Conservation (phyloP, 2,329 filamentous ascomycete species). For the Hortaea werneckii region DNA sequence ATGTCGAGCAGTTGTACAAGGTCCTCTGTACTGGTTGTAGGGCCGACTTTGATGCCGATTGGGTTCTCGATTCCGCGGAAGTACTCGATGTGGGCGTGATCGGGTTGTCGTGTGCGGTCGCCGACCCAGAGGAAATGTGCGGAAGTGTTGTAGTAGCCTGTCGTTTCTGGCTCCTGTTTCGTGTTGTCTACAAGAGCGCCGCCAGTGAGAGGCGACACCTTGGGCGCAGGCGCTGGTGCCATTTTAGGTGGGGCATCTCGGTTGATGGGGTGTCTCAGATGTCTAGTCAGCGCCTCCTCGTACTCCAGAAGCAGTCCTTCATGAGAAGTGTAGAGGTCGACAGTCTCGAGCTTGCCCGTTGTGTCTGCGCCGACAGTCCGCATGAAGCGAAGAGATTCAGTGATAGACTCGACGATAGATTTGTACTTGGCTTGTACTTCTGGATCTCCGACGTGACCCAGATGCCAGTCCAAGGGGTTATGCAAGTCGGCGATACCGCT, state of each 20-base stretch:
- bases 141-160: conserved; percentile 84
- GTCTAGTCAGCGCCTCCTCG: conserved; percentile 75
- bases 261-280: conserved; percentile 54
- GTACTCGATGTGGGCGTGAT: conserved; percentile 92
- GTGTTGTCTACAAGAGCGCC: conserved; percentile 10
- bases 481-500: conserved; percentile 91
- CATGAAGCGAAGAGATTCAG: conserved; percentile 89
- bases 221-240: conserved; percentile 5
- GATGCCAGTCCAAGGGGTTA: conserved; percentile 88
- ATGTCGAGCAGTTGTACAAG: conserved; percentile 70
- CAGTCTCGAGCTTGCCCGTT: conserved; percentile 72
- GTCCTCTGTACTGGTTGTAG: conserved; percentile 66
- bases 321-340: conserved; percentile 91
- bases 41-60: conserved; percentile 91
- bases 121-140: conserved; percentile 98
- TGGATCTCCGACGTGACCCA: conserved; percentile 82
- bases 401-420: conserved; percentile 72
- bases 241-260: conserved; percentile 19
- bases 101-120: conserved; percentile 85
- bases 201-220: conserved; percentile 14
- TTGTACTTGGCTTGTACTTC: conserved; percentile 78
- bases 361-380: conserved; percentile 84
- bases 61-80: conserved; percentile 94
- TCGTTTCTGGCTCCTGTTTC: conserved; percentile 22
- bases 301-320: conserved; percentile 92